Evolutionary conservation across 306 rosid genomes (phyloP), one percentile per base, ranked within the genome.

Genomic region (Prunus persica): DNA sequence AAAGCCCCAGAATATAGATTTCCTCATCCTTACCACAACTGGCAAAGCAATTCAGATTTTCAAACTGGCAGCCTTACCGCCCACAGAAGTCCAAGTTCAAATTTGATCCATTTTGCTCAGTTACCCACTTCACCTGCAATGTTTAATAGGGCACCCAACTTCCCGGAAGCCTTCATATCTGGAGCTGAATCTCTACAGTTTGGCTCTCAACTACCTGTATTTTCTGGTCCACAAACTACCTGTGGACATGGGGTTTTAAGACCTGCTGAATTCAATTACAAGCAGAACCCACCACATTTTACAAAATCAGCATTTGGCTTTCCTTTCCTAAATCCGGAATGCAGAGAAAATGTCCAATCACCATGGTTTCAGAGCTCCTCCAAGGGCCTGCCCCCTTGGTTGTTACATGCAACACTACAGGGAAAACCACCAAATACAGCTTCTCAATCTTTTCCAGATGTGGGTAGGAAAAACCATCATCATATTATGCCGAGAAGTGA

Each of bases 301-400:
- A 49, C 83, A 43, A 85, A 89, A 72, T 79, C 89, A 57, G 80
- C 86, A 72, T 83, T 85, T 4, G 90, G 80, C 60, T 90, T 90
- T 77, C 96, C 97, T 76, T 90, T 90, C 86, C 76, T 89, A 81
- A 85, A 83, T 79, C 88, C 90, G 12, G 83, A 81, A 74, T 77
- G 73, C 72, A 76, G 85, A 77, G 93, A 82, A 49, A 82, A 80
- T 63, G 83, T 82, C 60, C 86, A 82, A 66, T 65, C 88, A 54
- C 52, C 90, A 69, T 85, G 91, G 88, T 81, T 78, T 79, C 84
- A 86, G 76, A 84, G 82, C 76, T 78, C 91, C 63, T 70, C 80
- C 32, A 73, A 82, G 75, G 79, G 79, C 71, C 78, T 77, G 57
- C 90, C 96, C 18, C 81, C 91, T 4, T 90, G 96, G 95, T 63